A percentile compares a stretch with the other conserved stretches of the same genome.
Evolutionary conservation across 2,329 filamentous ascomycete species (phyloP).

Genomic region (Pyrenophora teres): DNA sequence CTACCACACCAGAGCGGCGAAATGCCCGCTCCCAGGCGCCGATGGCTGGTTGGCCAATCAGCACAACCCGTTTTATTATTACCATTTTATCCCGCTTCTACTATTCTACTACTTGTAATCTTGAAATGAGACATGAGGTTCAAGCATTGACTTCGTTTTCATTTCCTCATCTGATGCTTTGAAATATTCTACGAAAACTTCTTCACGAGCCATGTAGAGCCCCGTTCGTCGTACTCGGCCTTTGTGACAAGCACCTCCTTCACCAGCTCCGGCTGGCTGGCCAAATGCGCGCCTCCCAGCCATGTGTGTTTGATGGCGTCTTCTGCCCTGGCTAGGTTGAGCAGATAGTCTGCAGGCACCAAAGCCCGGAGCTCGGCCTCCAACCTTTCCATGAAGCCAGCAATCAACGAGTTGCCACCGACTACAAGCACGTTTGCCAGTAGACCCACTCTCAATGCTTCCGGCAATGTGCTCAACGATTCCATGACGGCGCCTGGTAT

Average conservation of each 20-base stretch:
- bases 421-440: conserved; percentile 87
- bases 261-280: conserved; percentile 67
- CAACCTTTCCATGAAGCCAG: conserved; percentile 80
- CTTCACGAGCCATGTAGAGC: conserved; percentile 71
- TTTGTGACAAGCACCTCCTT: conserved; percentile 76
- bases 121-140: no score
- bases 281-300: conserved; percentile 80
- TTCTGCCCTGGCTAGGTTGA: conserved; percentile 58
- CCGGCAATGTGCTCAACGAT: conserved; percentile 72
- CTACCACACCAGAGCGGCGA: not conserved
- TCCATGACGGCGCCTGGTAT: conserved; percentile 83
- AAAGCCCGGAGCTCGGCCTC: conserved; percentile 71
- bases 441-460: conserved; percentile 82
- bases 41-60: conserved; percentile 27
- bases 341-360: conserved; percentile 37
- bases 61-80: not conserved
- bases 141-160: no score
- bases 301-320: conserved; percentile 84
- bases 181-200: conserved; percentile 60
- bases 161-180: no score
- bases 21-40: conserved; percentile 24
- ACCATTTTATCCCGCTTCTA: no score
- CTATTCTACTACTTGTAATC: no score
- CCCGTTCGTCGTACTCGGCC: conserved; percentile 88
- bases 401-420: conserved; percentile 79